Evolutionary conservation across 1,139 yeast species (phyloP).

Genomic region (Sugiyamaella grinbergsii): DNA sequence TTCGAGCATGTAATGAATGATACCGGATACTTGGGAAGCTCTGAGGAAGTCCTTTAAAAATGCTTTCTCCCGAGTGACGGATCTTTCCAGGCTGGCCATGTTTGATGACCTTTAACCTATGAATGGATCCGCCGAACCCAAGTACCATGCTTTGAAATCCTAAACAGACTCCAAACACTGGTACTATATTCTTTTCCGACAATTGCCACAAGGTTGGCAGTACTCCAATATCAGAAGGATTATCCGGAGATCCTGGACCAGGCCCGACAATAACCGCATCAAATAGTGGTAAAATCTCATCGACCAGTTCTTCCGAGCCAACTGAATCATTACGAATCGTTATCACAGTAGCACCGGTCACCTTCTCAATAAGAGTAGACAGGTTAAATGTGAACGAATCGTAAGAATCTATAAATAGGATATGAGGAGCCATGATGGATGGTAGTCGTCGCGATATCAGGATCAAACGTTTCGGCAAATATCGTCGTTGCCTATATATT

Average conservation of each 20-base stretch:
- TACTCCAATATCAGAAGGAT: conserved; percentile 68
- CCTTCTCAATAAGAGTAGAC: conserved; percentile 58
- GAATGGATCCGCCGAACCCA: conserved; percentile 61
- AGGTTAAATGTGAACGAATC: conserved; percentile 92
- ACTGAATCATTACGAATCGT: conserved; percentile 79
- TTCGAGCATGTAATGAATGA: conserved; percentile 73
- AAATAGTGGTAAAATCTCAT: conserved; percentile 48
- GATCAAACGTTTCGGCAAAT: no score
- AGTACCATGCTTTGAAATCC: conserved; percentile 87
- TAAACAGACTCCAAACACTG: conserved; percentile 86
- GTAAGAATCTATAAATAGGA: conserved; percentile 85
- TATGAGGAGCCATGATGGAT: conserved; percentile 29
- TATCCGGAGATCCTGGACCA: conserved; percentile 91
- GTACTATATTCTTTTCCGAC: conserved; percentile 47
- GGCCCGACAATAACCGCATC: conserved; percentile 90
- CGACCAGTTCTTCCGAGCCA: conserved; percentile 47
- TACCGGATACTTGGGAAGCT: conserved; percentile 75
- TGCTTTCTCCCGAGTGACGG: conserved; percentile 39
- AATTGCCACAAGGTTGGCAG: conserved; percentile 55
- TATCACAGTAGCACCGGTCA: conserved; percentile 58
- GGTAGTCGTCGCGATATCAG: no score
- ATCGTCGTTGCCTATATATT: no score
- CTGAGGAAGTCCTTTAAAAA: conserved; percentile 48
- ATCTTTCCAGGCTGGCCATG: conserved; percentile 84
- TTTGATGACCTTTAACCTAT: conserved; percentile 57